phyloP scores from a whole-genome alignment of 1,284 basidiomycete genomes.

The Grifola frondosa region DNA sequence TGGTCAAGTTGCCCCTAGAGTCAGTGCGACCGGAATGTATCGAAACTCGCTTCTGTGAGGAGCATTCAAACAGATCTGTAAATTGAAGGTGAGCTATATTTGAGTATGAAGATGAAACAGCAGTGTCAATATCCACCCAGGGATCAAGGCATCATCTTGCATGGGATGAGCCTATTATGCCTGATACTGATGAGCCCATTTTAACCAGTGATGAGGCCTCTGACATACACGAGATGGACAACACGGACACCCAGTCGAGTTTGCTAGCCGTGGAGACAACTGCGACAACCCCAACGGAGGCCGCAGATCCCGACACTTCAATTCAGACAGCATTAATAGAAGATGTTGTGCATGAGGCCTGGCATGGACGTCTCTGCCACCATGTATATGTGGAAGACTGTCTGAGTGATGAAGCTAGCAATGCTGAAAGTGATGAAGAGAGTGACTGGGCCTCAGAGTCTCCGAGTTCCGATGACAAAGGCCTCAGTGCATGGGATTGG shows the following conservation, averaged over 20 bases:
- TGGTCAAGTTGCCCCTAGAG: background rate
- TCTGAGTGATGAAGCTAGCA: too few species aligned
- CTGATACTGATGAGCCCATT: background rate
- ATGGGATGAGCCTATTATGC: too few species aligned
- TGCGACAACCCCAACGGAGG: too few species aligned
- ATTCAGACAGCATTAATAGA: too few species aligned
- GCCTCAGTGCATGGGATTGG: constrained; percentile 12
- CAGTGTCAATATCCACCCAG: too few species aligned
- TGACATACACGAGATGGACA: background rate
- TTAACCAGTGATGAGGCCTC: background rate
- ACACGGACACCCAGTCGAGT: background rate
- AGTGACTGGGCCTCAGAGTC: background rate
- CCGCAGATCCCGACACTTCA: too few species aligned
- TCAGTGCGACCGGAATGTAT: background rate
- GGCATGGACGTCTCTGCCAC: too few species aligned
- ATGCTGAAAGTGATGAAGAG: background rate
- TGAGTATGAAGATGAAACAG: background rate
- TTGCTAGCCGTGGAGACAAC: too few species aligned
- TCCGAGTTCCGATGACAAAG: constrained; percentile 1
- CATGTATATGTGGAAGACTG: too few species aligned
- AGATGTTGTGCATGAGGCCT: too few species aligned
- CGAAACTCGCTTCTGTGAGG: background rate
- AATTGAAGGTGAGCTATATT: background rate
- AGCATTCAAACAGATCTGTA: background rate
- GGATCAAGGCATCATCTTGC: background rate